Conservation (phyloP, 2,329 filamentous ascomycete genomes). For the Trichophyton schoenleinii region DNA sequence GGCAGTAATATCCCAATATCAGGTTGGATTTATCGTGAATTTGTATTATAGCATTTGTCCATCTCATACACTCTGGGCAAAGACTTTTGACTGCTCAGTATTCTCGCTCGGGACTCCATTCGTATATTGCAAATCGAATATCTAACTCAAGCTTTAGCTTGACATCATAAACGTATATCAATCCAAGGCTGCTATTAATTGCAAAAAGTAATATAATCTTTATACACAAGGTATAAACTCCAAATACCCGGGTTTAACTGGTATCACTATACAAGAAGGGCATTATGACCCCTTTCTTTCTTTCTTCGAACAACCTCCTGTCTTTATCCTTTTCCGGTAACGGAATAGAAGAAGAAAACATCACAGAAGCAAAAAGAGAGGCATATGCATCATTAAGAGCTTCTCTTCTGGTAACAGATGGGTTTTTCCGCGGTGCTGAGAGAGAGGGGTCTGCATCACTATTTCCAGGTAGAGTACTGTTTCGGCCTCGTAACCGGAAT, state of each 20-base stretch:
- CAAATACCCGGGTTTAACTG: background rate
- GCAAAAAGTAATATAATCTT: background rate
- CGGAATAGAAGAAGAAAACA: conserved; percentile 43
- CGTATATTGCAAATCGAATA: background rate
- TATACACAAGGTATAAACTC: background rate
- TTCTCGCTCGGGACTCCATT: background rate
- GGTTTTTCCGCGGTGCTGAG: conserved; percentile 31
- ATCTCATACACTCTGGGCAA: too few species aligned
- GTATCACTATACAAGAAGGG: conserved; percentile 46
- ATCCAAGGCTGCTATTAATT: background rate
- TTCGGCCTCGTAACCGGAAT: conserved; percentile 11
- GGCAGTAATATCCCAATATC: too few species aligned
- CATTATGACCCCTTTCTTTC: conserved; percentile 55
- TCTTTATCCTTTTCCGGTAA: conserved; percentile 43
- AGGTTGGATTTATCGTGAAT: too few species aligned
- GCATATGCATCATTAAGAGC: conserved; percentile 51
- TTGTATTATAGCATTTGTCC: too few species aligned
- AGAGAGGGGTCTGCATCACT: background rate
- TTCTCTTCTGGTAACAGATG: conserved; percentile 43
- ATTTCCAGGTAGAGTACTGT: conserved; percentile 5
- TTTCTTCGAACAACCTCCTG: conserved; percentile 47
- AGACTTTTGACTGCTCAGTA: background rate
- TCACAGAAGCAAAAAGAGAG: conserved; percentile 49
- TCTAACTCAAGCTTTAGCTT: background rate
- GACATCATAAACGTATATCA: background rate